Conservation (phyloP, 495 filamentous ascomycete species). For the Sabuloglossum arenarium region DNA sequence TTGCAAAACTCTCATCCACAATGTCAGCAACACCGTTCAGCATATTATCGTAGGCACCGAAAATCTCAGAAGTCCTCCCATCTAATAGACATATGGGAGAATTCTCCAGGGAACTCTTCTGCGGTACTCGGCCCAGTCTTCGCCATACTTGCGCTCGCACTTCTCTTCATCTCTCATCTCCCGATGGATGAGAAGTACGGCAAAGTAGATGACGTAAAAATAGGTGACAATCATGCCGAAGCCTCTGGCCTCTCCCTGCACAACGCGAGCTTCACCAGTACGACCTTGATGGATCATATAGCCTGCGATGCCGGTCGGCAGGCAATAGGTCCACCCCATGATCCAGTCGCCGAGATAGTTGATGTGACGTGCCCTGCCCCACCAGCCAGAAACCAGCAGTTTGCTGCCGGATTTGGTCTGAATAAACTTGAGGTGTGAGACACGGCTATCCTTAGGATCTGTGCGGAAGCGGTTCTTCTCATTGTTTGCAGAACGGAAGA, state of each 20-base stretch:
- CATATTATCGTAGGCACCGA: too few relatives aligned
- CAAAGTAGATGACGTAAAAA: conserved; percentile 92
- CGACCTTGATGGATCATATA: conserved; percentile 37
- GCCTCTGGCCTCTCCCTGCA: conserved; percentile 50
- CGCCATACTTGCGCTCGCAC: conserved; percentile 79
- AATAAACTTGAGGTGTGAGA: conserved; percentile 70
- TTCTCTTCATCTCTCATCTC: conserved; percentile 83
- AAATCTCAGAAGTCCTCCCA: too few relatives aligned
- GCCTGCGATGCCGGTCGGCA: conserved; percentile 76
- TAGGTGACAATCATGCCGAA: conserved; percentile 83
- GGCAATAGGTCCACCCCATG: conserved; percentile 76
- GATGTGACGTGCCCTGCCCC: conserved; percentile 81
- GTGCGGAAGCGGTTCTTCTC: conserved; percentile 90
- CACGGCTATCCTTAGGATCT: conserved; percentile 60
- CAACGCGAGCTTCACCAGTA: conserved; percentile 28
- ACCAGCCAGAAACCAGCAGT: conserved; percentile 80
- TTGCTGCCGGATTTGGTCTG: conserved; percentile 64
- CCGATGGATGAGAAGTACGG: conserved; percentile 71
- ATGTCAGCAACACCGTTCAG: too few relatives aligned
- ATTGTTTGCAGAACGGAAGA: conserved; percentile 82
- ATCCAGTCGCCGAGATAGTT: conserved; percentile 98
- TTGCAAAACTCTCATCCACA: too few relatives aligned
- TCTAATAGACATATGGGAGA: conserved; percentile 71
- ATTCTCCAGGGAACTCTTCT: conserved; percentile 68
- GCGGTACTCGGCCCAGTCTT: conserved; percentile 83